Conservation (phyloP, 1,284 basidiomycete species). For the Pterula multifida region DNA sequence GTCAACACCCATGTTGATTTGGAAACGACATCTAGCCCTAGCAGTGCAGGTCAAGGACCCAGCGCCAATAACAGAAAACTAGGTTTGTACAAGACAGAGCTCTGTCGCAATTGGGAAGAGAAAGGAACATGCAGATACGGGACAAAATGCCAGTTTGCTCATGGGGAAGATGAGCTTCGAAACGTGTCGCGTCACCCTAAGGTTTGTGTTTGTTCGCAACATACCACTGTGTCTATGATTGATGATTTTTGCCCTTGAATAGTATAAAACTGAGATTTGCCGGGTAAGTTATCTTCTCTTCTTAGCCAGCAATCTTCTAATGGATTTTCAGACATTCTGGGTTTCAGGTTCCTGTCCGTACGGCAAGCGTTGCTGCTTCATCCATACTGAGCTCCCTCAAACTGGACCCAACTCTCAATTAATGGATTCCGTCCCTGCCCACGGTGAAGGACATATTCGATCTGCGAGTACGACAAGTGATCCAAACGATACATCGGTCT, state of each 20-base stretch:
- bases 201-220: slow-evolving; percentile 27
- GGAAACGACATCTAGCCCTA: neutral
- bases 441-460: slow-evolving; percentile 48
- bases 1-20: slow-evolving; percentile 11
- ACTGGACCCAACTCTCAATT: slow-evolving; percentile 32
- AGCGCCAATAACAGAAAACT: slow-evolving; percentile 83
- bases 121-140: slow-evolving; percentile 83
- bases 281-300: slow-evolving; percentile 38
- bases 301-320: neutral
- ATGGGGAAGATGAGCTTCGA: slow-evolving; percentile 79
- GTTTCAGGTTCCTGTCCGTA: slow-evolving; percentile 85
- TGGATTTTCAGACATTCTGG: slow-evolving; percentile 66
- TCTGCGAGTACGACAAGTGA: slow-evolving; percentile 66
- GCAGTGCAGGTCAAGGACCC: slow-evolving; percentile 38
- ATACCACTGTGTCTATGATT: slow-evolving; percentile 10
- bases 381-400: slow-evolving; percentile 69
- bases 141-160: slow-evolving; percentile 82
- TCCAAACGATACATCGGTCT: slow-evolving; percentile 56
- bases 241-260: slow-evolving; percentile 13
- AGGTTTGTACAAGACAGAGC: slow-evolving; percentile 83
- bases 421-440: slow-evolving; percentile 33
- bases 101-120: slow-evolving; percentile 90
- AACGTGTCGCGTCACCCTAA: slow-evolving; percentile 77
- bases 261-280: slow-evolving; percentile 91
- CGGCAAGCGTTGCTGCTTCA: slow-evolving; percentile 83